Conservation (phyloP, 2,329 filamentous ascomycete genomes). For the Pseudogymnoascus sp. region DNA sequence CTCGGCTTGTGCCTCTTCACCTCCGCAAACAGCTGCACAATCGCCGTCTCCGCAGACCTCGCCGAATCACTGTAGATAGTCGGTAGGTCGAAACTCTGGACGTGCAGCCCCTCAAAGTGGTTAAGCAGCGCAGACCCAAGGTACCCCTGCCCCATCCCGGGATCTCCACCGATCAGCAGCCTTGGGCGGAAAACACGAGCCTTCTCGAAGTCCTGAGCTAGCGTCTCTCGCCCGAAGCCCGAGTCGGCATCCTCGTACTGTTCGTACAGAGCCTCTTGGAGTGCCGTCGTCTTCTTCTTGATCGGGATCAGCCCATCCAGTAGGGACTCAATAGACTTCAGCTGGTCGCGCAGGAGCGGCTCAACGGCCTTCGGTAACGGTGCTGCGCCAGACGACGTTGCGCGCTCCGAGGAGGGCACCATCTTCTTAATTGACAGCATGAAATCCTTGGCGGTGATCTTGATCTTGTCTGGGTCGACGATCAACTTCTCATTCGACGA, state of each 20-base stretch:
- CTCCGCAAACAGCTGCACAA: conserved; percentile 86
- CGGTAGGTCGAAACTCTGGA: conserved; percentile 88
- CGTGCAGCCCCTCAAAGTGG: conserved; percentile 86
- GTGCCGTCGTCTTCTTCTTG: conserved; percentile 76
- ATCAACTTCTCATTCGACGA: conserved; percentile 79
- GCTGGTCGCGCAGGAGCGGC: conserved; percentile 67
- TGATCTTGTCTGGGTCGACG: conserved; percentile 77
- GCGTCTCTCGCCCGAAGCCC: conserved; percentile 75
- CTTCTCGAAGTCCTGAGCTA: conserved; percentile 71
- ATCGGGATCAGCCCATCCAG: conserved; percentile 73
- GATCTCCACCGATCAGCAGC: conserved; percentile 69
- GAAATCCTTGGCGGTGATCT: conserved; percentile 86
- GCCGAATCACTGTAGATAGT: conserved; percentile 77
- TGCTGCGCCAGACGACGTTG: conserved; percentile 73
- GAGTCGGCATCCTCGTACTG: conserved; percentile 73
- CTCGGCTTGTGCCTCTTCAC: conserved; percentile 91
- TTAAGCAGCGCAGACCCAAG: conserved; percentile 78
- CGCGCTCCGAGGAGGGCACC: conserved; percentile 87
- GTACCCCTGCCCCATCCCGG: conserved; percentile 92
- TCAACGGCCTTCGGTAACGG: conserved; percentile 73
- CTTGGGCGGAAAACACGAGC: conserved; percentile 83
- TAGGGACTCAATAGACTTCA: conserved; percentile 58
- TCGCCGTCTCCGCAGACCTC: conserved; percentile 64
- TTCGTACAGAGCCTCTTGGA: conserved; percentile 91
- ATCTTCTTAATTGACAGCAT: conserved; percentile 97